Base-by-base conservation (phyloP, 305 asterid genomes). In the Fraxinus latifolia region DNA sequence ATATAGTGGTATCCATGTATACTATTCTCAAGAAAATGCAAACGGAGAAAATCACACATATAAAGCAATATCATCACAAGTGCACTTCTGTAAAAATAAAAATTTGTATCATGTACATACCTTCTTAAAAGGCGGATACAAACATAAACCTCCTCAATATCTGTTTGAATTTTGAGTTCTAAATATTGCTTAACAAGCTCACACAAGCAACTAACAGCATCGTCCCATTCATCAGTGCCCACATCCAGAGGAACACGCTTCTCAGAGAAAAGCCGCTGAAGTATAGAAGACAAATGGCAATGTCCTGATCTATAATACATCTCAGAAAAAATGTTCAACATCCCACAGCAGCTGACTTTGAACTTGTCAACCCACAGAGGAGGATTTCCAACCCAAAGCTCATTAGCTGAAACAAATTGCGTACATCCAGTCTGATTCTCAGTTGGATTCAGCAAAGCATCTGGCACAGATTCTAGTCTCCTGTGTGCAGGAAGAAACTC, bases 281-380 rank as follows among this genome's bases (percentile, higher is more conserved):
- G 86, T 33, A 89, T 47, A 75, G 91, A 84, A 44, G 99, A 96
- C 82, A 96, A 87, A 84, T 81, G 85, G 47, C 90, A 84, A 76
- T 85, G 65, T 74, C 92, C 88, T 81, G 88, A 85, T 84, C 73
- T 82, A 25, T 36, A 80, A 83, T 90, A 90, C 32, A 87, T 77
- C 84, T 80, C 88, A 0, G 93, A 92, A 79, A 94, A 86, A 80
- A 29, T 74, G 77, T 87, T 87, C 82, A 92, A 85, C 70, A 88
- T 60, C 80, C 78, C 29, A 77, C 91, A 90, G 82, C 78, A 86
- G 88, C 90, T 89, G 76, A 44, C 79, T 83, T 85, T 85, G 85
- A 94, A 94, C 88, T 76, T 89, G 78, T 86, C 92, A 86, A 94
- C 91, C 99, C 99, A 96, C 85, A 81, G 85, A 68, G 99, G 98